A percentile compares a stretch with the other conserved stretches of the same genome.
These are phyloP conservation scores for Penicillium silybi DNA, from an alignment of 495 filamentous ascomycete species.

Conservation along the genomic window DNA sequence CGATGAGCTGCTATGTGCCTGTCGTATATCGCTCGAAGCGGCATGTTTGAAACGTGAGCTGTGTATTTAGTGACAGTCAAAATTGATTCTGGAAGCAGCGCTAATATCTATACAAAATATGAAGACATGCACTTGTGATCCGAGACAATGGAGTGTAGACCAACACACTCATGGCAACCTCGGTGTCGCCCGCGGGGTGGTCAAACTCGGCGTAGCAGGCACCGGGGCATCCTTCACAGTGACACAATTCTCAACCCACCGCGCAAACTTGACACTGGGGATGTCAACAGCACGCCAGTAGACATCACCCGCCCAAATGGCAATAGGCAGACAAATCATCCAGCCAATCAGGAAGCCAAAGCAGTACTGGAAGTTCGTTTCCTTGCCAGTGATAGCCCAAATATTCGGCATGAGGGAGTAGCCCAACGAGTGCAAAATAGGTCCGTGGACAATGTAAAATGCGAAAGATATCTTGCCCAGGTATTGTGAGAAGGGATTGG, in stretches of 20 bases:
- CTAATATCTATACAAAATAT: neutral
- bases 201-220: slow-evolving; percentile 2
- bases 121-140: neutral
- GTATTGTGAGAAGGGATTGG: slow-evolving; percentile 55
- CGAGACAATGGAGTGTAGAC: neutral
- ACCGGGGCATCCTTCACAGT: slow-evolving; percentile 7
- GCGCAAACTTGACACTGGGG: slow-evolving; percentile 53
- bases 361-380: slow-evolving; percentile 49
- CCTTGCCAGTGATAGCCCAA: slow-evolving; percentile 50
- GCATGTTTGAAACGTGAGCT: too few species aligned
- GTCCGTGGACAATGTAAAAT: slow-evolving; percentile 64
- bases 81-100: neutral
- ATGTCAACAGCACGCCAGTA: slow-evolving; percentile 57
- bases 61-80: too few species aligned
- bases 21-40: too few species aligned
- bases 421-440: slow-evolving; percentile 49
- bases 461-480: slow-evolving; percentile 59
- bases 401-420: slow-evolving; percentile 48
- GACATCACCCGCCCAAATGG: slow-evolving; percentile 55
- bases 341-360: slow-evolving; percentile 49
- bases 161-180: neutral
- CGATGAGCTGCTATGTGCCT: too few species aligned
- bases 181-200: slow-evolving; percentile 7
- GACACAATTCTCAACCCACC: slow-evolving; percentile 46
- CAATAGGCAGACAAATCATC: slow-evolving; percentile 46